A percentile compares a stretch with the other conserved stretches of the same genome.
Conservation (phyloP, 345 rosid genomes). For the Sapria himalayana region DNA sequence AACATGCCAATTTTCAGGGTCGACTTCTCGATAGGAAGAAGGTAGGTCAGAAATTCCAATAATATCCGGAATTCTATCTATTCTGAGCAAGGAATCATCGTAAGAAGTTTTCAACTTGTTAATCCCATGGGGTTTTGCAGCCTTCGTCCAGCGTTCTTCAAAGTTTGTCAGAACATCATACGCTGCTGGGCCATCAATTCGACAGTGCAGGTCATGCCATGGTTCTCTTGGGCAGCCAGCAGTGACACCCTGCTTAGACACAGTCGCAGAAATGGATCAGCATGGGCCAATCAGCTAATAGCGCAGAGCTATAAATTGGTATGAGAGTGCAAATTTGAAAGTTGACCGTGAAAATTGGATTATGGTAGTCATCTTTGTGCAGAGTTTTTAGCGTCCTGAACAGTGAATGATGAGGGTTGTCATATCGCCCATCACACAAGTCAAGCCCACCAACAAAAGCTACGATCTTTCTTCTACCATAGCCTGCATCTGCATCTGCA, state of each 20-base stretch:
- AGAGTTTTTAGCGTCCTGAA: constrained; percentile 48
- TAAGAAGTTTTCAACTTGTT: constrained; percentile 46
- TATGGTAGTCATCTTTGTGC: constrained; percentile 83
- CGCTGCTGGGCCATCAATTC: constrained; percentile 93
- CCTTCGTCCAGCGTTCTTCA: constrained; percentile 83
- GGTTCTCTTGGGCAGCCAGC: constrained; percentile 83
- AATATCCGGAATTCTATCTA: constrained; percentile 67
- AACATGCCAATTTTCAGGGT: constrained; percentile 79
- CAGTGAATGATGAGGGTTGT: constrained; percentile 63
- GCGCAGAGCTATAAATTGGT: constrained; percentile 1
- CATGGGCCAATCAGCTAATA: too few species aligned
- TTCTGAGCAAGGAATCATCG: constrained; percentile 70
- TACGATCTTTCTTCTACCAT: constrained; percentile 47
- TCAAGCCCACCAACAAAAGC: constrained; percentile 97
- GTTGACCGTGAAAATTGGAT: constrained; percentile 68
- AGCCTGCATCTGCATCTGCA: constrained; percentile 81
- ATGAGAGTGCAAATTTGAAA: constrained; percentile 5
- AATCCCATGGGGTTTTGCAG: constrained; percentile 59
- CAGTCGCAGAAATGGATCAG: not conserved
- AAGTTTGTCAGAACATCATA: constrained; percentile 83
- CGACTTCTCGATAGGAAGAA: constrained; percentile 15
- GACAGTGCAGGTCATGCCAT: constrained; percentile 92
- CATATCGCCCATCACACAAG: constrained; percentile 86
- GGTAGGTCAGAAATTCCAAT: constrained; percentile 42
- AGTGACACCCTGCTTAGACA: constrained; percentile 26